These are phyloP conservation scores for Coccomyxa subellipsoidea DNA, from an alignment of 163 green algal species.

Conservation along the genomic window DNA sequence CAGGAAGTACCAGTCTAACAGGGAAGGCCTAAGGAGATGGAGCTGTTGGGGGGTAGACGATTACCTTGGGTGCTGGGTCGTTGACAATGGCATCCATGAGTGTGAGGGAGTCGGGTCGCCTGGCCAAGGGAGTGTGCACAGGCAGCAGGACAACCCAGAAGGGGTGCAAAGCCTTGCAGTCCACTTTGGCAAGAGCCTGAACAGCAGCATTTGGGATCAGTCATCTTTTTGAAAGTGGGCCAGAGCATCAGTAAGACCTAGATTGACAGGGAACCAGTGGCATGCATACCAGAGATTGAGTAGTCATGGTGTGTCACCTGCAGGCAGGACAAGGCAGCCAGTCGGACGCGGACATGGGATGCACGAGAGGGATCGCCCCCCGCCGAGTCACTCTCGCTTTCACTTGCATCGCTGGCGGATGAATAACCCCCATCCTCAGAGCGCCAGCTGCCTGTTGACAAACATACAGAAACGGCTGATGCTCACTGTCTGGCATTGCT, in stretches of 20 bases:
- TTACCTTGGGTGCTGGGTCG: conserved; percentile 53
- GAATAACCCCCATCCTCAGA: neutral
- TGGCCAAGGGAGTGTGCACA: conserved; percentile 39
- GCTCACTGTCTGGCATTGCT: neutral
- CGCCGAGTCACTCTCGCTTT: neutral
- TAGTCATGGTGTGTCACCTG: neutral
- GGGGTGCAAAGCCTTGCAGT: conserved; percentile 60
- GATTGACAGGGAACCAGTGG: neutral
- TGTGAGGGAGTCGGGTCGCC: conserved; percentile 37
- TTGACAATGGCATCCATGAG: conserved; percentile 57
- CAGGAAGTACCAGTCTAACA: no score
- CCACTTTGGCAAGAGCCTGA: conserved; percentile 57
- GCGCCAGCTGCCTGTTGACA: neutral
- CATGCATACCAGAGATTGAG: no score
- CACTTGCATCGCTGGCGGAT: neutral
- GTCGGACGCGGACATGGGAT: conserved; percentile 47
- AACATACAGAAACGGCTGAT: neutral
- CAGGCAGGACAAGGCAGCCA: conserved; percentile 42
- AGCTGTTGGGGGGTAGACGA: neutral
- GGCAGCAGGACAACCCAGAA: conserved; percentile 62
- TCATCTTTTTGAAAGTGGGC: no score
- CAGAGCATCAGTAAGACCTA: neutral
- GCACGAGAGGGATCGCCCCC: neutral
- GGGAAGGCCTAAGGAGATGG: neutral
- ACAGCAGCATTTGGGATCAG: no score